Conservation (phyloP, 192 early-diverging fungal species). For the Gamsiella multidivaricata region DNA sequence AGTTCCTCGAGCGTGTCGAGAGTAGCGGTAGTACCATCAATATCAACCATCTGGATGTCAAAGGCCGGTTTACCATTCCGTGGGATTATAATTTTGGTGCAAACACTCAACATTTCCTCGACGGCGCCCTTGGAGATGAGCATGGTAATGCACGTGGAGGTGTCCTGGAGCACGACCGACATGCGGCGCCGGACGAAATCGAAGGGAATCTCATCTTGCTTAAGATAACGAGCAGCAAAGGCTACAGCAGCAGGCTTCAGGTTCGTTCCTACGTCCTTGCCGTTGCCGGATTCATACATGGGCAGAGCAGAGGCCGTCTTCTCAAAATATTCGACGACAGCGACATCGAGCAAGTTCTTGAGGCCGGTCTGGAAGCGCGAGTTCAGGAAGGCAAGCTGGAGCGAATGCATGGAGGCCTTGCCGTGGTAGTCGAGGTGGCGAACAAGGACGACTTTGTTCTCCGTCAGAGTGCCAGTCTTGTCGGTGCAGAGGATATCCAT, state of each 20-base stretch:
- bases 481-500: conserved; percentile 62
- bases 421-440: conserved; percentile 47
- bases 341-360: conserved; percentile 60
- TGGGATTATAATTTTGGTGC: conserved; percentile 48
- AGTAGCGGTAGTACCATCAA: not conserved
- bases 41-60: conserved; percentile 19
- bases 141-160: conserved; percentile 6
- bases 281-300: conserved; percentile 12
- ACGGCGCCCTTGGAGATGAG: conserved; percentile 61
- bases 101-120: conserved; percentile 58
- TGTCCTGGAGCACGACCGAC: conserved; percentile 57
- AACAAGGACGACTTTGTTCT: conserved; percentile 56
- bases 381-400: conserved; percentile 59
- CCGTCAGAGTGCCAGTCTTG: conserved; percentile 63
- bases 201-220: conserved; percentile 64
- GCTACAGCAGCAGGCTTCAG: conserved; percentile 20
- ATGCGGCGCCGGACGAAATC: conserved; percentile 65
- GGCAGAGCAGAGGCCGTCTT: conserved; percentile 32
- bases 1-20: conserved; percentile 12
- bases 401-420: conserved; percentile 14
- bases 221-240: conserved; percentile 21
- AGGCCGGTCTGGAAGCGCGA: conserved; percentile 60
- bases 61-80: not conserved
- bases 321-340: conserved; percentile 54
- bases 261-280: conserved; percentile 2